phyloP scores from a whole-genome alignment of 768 basidiomycete species.

The Saitozyma sp. region DNA sequence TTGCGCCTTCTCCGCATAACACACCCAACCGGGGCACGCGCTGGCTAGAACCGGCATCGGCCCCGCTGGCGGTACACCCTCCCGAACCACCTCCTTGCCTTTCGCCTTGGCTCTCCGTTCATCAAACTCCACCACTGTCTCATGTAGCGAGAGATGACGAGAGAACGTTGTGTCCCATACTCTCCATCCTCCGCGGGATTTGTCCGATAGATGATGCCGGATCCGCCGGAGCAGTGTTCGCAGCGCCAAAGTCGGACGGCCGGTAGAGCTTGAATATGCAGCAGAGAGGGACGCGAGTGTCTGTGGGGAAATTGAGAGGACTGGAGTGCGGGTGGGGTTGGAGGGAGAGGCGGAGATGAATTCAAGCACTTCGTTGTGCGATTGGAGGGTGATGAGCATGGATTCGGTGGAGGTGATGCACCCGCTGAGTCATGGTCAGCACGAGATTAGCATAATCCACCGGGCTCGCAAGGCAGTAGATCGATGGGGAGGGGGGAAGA shows the following conservation, averaged over 20 bases:
- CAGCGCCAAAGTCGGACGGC: constrained; percentile 53
- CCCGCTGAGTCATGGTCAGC: constrained; percentile 60
- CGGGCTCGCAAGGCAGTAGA: neutral
- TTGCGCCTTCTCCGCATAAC: constrained; percentile 97
- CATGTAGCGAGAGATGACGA: constrained; percentile 76
- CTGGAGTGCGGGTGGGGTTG: constrained; percentile 57
- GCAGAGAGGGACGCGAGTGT: constrained; percentile 78
- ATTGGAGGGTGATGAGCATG: constrained; percentile 91
- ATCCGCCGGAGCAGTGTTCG: constrained; percentile 63
- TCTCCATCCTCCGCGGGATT: constrained; percentile 40
- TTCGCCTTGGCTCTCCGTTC: constrained; percentile 61
- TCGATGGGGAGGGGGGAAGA: neutral
- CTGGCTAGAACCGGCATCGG: constrained; percentile 85
- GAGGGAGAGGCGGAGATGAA: constrained; percentile 58
- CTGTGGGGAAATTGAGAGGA: constrained; percentile 88
- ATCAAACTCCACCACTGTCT: constrained; percentile 76
- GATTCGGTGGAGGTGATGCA: constrained; percentile 99
- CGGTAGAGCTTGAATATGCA: constrained; percentile 39
- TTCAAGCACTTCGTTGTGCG: constrained; percentile 84
- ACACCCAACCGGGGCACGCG: constrained; percentile 98
- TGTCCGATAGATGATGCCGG: constrained; percentile 44
- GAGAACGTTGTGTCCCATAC: constrained; percentile 96
- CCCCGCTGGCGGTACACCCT: constrained; percentile 6
- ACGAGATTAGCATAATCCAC: neutral
- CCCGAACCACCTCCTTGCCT: constrained; percentile 24